Base-by-base conservation (phyloP, 2,329 filamentous ascomycete species). In the Clarireedia homoeocarpa region DNA sequence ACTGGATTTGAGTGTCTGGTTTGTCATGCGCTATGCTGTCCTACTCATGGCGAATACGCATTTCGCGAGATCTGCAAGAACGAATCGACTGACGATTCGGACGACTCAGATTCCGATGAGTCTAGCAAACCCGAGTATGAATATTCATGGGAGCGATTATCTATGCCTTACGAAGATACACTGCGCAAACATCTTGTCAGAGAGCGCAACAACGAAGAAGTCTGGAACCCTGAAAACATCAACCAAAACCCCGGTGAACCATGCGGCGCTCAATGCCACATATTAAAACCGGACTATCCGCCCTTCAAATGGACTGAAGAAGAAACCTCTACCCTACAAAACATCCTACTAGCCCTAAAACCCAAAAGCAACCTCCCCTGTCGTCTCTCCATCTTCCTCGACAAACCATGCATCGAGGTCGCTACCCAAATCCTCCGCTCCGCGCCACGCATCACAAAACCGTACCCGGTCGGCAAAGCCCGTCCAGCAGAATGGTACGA, bases 401-500 rank as follows among this genome's bases (percentile, higher is more conserved):
- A 56, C 27, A 40, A 61, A n/a, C 66, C 66, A 17, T 69, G 66
- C 47, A 66, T 59, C 59, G 59, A 63, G 27, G 60, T 67, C 7
- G 58, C 61, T 38, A 23, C 26, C 15, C 60, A 63, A 24, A 63
- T 65, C 30, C 20, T 60, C 26, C 46, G 52, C 10, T 46, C 42
- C 15, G 56, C 51, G 27, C n/a, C 20, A 15, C 39, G 24, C 6
- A 26, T 50, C 20, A 23, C 24, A 17, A 3, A 30, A 26, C 2
- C 42, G 12, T 15, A 17, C 10, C 17, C 36, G 15, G 14, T 6
- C 2, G 48, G 48, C 10, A 53, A 46, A 3, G n/a, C 39, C 12
- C 62, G 62, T 27, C 56, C 47, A 23, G 59, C 55, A 20, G 56
- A 63, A 30, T 69, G 67, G 67, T 69, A 68, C 48, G 62, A 69